phyloP scores from a whole-genome alignment of 1,284 basidiomycete genomes.

The Sanghuangporus baumii region DNA sequence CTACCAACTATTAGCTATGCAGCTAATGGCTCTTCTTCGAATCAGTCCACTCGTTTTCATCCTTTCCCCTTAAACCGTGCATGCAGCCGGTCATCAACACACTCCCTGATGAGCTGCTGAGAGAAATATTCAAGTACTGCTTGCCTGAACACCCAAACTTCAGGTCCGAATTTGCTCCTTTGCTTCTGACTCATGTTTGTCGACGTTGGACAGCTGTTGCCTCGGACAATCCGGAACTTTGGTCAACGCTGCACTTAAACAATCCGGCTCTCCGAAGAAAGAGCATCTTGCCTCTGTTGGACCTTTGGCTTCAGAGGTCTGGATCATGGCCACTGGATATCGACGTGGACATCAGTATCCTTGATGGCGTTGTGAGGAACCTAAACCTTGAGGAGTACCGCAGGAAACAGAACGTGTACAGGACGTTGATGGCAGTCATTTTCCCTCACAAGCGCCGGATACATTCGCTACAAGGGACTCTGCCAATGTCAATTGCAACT shows the following conservation, averaged over 20 bases:
- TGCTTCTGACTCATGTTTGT: slow-evolving; percentile 14
- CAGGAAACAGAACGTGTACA: slow-evolving; percentile 2
- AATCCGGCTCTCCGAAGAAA: slow-evolving; percentile 3
- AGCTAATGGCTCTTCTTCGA: not conserved
- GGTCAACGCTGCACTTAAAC: slow-evolving; percentile 1
- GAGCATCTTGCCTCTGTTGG: not conserved
- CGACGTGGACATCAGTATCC: slow-evolving; percentile 4
- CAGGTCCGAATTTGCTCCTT: slow-evolving; percentile 5
- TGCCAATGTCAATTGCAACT: not conserved
- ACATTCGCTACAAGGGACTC: not conserved
- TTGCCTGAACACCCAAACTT: slow-evolving; percentile 9
- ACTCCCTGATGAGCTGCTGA: slow-evolving; percentile 6
- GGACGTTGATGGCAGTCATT: not conserved
- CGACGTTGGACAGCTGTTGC: slow-evolving; percentile 5
- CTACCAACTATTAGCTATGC: not conserved
- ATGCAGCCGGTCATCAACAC: slow-evolving; percentile 1
- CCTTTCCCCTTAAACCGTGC: not conserved
- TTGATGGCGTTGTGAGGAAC: not conserved
- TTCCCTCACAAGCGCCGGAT: not conserved
- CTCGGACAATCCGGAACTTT: slow-evolving; percentile 9
- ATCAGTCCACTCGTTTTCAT: not conserved
- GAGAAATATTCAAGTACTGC: slow-evolving; percentile 5
- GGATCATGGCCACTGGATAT: slow-evolving; percentile 1
- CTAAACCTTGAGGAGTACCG: not conserved
- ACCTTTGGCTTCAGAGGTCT: slow-evolving; percentile 8